Percentiles rank a stretch among this genome's conserved stretches.
These are phyloP conservation scores for Pilasporangium apinafurcum DNA, from an alignment of 352 stramenopile genomes.

Conservation along the genomic window DNA sequence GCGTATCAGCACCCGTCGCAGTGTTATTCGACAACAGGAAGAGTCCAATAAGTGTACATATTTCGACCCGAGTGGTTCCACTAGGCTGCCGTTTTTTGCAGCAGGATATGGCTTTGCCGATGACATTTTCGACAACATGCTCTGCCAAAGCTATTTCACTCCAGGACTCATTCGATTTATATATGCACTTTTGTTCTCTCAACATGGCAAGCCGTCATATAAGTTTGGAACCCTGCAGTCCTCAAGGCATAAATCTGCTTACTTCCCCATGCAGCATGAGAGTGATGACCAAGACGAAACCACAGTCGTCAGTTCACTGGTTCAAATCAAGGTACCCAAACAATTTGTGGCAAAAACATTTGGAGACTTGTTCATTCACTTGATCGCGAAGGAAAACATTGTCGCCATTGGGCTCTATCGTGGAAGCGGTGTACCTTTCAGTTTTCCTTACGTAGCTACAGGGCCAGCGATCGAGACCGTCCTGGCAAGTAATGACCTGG, in stretches of 20 bases:
- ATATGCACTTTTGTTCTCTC: conserved; percentile 55
- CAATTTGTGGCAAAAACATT: conserved; percentile 38
- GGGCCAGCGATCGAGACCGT: conserved; percentile 36
- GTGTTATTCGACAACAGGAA: conserved; percentile 31
- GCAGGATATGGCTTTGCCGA: conserved; percentile 54
- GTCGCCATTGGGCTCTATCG: conserved; percentile 52
- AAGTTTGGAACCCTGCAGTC: not conserved
- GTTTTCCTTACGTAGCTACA: conserved; percentile 48
- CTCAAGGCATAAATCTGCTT: not conserved
- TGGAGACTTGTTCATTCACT: conserved; percentile 42
- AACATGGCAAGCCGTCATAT: conserved; percentile 25
- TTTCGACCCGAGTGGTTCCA: conserved; percentile 36
- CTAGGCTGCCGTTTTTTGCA: conserved; percentile 55
- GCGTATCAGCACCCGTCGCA: conserved; percentile 25
- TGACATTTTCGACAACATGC: conserved; percentile 69
- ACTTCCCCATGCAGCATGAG: not conserved
- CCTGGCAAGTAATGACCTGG: conserved; percentile 37
- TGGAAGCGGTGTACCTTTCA: conserved; percentile 20
- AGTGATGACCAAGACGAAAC: conserved; percentile 1
- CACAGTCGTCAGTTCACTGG: conserved; percentile 32
- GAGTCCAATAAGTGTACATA: conserved; percentile 24
- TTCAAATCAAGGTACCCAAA: conserved; percentile 41
- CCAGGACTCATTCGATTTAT: conserved; percentile 54
- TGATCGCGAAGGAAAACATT: conserved; percentile 33
- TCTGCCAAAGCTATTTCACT: conserved; percentile 69